Base-by-base conservation (phyloP, 139 green algal species). In the Prasinococcaceae sp. region DNA sequence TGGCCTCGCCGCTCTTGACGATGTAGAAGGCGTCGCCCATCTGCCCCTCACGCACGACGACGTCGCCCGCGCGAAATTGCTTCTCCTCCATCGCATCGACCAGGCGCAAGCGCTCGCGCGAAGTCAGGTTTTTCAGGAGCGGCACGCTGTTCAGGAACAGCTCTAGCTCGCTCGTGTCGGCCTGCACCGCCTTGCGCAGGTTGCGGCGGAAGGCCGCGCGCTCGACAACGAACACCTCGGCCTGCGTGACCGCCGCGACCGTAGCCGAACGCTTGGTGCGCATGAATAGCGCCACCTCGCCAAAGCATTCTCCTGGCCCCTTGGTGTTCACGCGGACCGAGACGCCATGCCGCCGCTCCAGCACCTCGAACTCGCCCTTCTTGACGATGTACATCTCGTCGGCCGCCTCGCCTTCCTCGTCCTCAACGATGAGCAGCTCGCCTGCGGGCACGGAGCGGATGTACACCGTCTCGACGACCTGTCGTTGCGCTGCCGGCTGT, bases 301-400 rank as follows among this genome's bases (percentile, higher is more conserved):
- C 86, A 68, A 94, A 93, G 44, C 69, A 78, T 57, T 96, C 83
- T 6, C 84, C 83, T 14, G 29, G 22, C 12, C 12, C n/a, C 59
- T 94, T 93, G 51, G 83, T 78, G 77, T 92, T 92, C 0, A 94
- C 81, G 1, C 79, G 80, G 35, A 92, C 69, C 61, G 88, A 93
- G 10, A 89, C 72, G 20, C 84, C 83, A 54, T 89, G 77, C 6
- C 83, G 65, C 25, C 70, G 63, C 57, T 94, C 73, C 25, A 89
- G 62, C 30, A 85, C 84, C 70, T 94, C 88, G 52, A 94, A 94
- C 52, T 92, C 81, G 4, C 88, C 88, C 12, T 36, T 57, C 59
- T 92, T 93, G 2, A 96, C 86, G 1, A 96, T 76, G 55, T 90
- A 96, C 44, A 96, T 72, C 73, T 94, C 85, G 4, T 65, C 41